Evolutionary conservation across 257 asterid genomes (phyloP).

Genomic region (Solanum infundibuliforme): DNA sequence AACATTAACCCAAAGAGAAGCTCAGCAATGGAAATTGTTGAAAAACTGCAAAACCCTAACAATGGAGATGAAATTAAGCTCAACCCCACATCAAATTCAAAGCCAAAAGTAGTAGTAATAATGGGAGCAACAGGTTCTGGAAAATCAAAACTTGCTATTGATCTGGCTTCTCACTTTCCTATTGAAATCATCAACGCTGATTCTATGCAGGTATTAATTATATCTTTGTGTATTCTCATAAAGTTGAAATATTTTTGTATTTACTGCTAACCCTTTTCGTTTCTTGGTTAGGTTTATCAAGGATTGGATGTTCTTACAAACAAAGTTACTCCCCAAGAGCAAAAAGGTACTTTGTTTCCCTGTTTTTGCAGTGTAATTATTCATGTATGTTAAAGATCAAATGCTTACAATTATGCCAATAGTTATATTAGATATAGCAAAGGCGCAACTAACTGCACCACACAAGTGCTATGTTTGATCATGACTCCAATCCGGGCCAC

Average conservation of each 20-base stretch:
- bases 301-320: slow-evolving; percentile 89
- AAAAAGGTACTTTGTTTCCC: slow-evolving; percentile 40
- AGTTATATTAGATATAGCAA: background rate
- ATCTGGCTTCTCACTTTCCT: slow-evolving; percentile 71
- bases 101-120: slow-evolving; percentile 61
- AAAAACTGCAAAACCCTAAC: background rate
- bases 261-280: background rate
- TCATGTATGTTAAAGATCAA: background rate
- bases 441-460: background rate
- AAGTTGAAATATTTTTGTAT: background rate
- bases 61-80: background rate
- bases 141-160: slow-evolving; percentile 78
- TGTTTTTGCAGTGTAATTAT: background rate
- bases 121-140: slow-evolving; percentile 85
- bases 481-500: background rate
- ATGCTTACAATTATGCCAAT: background rate
- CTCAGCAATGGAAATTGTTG: background rate
- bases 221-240: background rate
- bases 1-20: background rate
- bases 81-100: slow-evolving; percentile 10
- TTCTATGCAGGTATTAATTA: slow-evolving; percentile 67
- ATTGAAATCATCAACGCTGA: slow-evolving; percentile 87
- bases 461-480: background rate
- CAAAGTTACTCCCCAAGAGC: slow-evolving; percentile 63
- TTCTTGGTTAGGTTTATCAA: slow-evolving; percentile 40